Evolutionary conservation across 768 basidiomycete species (phyloP), one percentile per base, ranked within the genome.

Genomic region (Cyclocybe aegerita): DNA sequence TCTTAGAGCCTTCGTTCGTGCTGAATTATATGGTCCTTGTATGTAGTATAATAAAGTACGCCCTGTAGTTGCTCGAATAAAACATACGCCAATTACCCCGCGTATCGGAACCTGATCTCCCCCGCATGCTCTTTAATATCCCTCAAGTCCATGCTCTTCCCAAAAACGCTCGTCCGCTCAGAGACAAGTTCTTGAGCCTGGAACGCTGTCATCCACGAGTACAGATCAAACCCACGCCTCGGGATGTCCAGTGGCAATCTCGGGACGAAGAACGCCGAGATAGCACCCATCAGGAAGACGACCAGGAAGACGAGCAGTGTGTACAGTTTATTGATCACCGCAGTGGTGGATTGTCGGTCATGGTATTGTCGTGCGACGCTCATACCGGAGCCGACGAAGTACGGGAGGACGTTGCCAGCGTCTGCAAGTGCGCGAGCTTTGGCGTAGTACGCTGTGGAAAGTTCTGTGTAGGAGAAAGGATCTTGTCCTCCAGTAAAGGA

Each of bases 361-460:
- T 57, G 46, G 43, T 70, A 77, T 6, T 55, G 56, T n/a, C 69
- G 65, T 10, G 72, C 73, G 11, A 74, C 59, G 10, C 63, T 57
- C 10, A 63, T 55, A 1, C 67, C 70, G 5, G 70, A 65, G 6
- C 76, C 76, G 4, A 60, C 64, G 14, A 78, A 67, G 57, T 76
- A 76, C 1, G 74, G 72, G 1, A 77, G 65, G 11, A 75, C 58
- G 49, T 73, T 72, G 39, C 60, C 63, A 0, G 75, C 71, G 46
- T 74, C 75, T 2, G 71, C 66, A n/a, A 67, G 42, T 7, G 64
- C 73, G 0, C 70, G 69, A 16, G 67, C 62, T 42, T 65, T 58
- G 2, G 65, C 69, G 43, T 73, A 73, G 14, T 52, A 54, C 0
- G 54, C 48, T 17, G 64, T 50, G 3, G 69, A 71, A 7, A 78